Conservation (phyloP, 345 rosid species). For the Populus simonii region DNA sequence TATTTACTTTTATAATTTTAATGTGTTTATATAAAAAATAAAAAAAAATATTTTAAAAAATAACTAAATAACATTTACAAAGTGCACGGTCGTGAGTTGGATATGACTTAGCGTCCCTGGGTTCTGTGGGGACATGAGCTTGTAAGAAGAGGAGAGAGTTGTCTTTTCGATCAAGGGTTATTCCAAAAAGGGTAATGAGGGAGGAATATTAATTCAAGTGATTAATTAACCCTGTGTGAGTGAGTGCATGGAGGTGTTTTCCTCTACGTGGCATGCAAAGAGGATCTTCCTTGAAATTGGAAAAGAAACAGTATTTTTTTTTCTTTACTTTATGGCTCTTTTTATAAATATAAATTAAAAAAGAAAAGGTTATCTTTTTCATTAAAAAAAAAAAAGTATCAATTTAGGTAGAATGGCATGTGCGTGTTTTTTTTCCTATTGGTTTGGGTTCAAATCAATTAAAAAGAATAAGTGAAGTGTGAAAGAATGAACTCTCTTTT, state of each 20-base stretch:
- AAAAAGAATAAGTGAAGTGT: too few species aligned
- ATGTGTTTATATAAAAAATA: too few species aligned
- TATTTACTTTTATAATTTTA: too few species aligned
- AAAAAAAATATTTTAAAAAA: too few species aligned
- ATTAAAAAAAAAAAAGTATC: too few species aligned
- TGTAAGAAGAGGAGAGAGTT: neutral
- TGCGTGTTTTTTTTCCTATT: too few species aligned
- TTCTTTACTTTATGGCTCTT: neutral
- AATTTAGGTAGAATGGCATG: too few species aligned
- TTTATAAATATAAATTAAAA: neutral
- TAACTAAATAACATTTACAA: too few species aligned
- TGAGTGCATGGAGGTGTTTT: neutral
- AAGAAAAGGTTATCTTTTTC: too few species aligned
- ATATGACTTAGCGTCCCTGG: conserved; percentile 19
- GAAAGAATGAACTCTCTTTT: too few species aligned
- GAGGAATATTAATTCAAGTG: neutral
- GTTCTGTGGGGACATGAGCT: neutral
- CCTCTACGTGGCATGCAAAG: conserved; percentile 18
- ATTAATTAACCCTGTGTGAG: conserved; percentile 5
- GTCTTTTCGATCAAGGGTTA: neutral
- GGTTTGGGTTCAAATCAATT: too few species aligned
- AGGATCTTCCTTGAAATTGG: conserved; percentile 24
- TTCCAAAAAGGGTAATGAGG: neutral
- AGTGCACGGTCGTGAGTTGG: too few species aligned
- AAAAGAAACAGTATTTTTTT: neutral